Evolutionary conservation across 1,139 yeast species (phyloP).

Genomic region (Pichia sp.): DNA sequence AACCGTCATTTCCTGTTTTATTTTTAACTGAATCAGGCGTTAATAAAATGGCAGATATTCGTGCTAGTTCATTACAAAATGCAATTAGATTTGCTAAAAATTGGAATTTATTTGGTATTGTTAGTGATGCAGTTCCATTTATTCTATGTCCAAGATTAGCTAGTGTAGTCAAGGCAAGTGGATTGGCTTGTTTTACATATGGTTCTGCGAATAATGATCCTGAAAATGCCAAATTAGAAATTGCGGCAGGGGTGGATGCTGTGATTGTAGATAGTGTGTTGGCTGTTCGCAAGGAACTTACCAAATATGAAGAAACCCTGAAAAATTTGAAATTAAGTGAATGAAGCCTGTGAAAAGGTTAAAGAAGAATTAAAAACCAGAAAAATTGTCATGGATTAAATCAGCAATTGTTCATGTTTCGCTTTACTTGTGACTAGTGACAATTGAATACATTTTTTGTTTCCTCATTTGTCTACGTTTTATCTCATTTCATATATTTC

Average conservation of each 20-base stretch:
- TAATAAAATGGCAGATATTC: conserved; percentile 72
- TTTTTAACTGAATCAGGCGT: conserved; percentile 90
- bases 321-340: neutral
- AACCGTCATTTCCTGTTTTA: conserved; percentile 86
- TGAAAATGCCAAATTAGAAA: conserved; percentile 74
- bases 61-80: conserved; percentile 84
- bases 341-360: too few relatives aligned
- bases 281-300: conserved; percentile 85
- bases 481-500: too few relatives aligned
- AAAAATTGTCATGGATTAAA: too few relatives aligned
- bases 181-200: conserved; percentile 90
- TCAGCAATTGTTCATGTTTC: too few relatives aligned
- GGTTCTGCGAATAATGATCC: conserved; percentile 85
- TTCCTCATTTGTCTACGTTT: too few relatives aligned
- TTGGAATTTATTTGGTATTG: conserved; percentile 91
- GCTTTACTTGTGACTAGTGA: too few relatives aligned
- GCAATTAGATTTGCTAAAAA: conserved; percentile 87
- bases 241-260: conserved; percentile 95
- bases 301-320: conserved; percentile 30
- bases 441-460: too few relatives aligned
- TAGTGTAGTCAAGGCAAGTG: conserved; percentile 80
- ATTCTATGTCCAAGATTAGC: conserved; percentile 85
- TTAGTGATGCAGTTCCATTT: conserved; percentile 80
- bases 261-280: conserved; percentile 93
- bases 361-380: too few relatives aligned